These are phyloP conservation scores for Gymnopilus dilepis DNA, from an alignment of 768 basidiomycete species.

Conservation along the genomic window DNA sequence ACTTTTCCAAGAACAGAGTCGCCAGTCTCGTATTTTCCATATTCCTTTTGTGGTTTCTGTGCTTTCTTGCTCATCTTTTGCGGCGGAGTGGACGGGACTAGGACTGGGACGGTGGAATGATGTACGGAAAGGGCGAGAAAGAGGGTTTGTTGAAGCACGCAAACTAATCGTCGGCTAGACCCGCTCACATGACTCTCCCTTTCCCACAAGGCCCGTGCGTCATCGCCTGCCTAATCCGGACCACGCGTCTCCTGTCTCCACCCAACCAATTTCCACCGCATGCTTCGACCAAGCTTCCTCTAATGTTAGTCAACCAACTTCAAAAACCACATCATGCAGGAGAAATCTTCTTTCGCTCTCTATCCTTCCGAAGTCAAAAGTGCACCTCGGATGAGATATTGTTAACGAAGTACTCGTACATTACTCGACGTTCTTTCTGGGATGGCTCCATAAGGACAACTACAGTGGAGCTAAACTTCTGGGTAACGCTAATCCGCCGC, in stretches of 20 bases:
- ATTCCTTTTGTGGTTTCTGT: constrained; percentile 54
- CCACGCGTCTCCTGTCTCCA: background rate
- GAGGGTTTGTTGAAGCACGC: constrained; percentile 29
- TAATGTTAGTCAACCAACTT: too few relatives aligned
- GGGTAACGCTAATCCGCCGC: too few relatives aligned
- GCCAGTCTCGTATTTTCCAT: constrained; percentile 64
- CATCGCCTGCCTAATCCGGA: background rate
- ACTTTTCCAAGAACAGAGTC: constrained; percentile 93
- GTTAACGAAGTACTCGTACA: too few relatives aligned
- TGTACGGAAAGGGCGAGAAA: constrained; percentile 13
- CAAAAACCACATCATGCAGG: too few relatives aligned
- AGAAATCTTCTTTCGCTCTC: too few relatives aligned
- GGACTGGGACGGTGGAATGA: constrained; percentile 6
- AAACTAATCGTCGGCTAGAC: constrained; percentile 12
- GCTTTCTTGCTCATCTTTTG: constrained; percentile 59
- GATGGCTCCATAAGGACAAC: too few relatives aligned
- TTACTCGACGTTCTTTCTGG: too few relatives aligned
- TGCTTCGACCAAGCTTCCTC: too few relatives aligned
- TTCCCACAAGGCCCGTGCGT: constrained; percentile 21
- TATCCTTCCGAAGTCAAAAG: too few relatives aligned
- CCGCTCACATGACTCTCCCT: constrained; percentile 17
- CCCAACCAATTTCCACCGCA: too few relatives aligned
- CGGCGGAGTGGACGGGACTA: constrained; percentile 6
- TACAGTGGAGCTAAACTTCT: too few relatives aligned
- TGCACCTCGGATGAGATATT: too few relatives aligned